phyloP scores from a whole-genome alignment of 75 land plant species.

The Cunninghamia lanceolata region DNA sequence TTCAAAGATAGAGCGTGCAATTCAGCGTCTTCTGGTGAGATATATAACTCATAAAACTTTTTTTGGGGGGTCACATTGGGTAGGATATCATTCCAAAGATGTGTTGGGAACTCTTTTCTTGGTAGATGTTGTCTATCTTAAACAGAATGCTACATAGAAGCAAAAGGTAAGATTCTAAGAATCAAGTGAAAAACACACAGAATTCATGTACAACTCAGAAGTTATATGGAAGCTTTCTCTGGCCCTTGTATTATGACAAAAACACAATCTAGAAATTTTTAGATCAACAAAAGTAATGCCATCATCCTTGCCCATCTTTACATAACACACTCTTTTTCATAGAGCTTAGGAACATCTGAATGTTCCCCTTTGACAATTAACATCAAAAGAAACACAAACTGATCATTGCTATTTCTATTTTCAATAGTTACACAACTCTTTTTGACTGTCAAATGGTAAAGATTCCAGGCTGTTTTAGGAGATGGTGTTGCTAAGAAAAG shows the following conservation, averaged over 20 bases:
- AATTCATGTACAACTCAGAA: background rate
- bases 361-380: background rate
- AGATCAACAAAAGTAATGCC: background rate
- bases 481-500: background rate
- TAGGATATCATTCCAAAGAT: background rate
- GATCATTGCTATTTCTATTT: background rate
- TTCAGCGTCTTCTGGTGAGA: slow-evolving; percentile 73
- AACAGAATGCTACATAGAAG: background rate
- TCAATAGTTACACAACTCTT: too few species aligned
- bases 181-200: background rate
- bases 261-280: background rate
- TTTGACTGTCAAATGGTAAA: background rate
- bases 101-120: background rate
- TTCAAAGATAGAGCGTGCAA: slow-evolving; percentile 91
- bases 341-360: background rate
- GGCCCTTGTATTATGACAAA: background rate
- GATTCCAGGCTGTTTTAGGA: background rate
- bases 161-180: background rate
- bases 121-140: background rate
- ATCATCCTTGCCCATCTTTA: background rate
- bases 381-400: background rate
- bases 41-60: background rate
- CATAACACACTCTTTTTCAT: background rate
- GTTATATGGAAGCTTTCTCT: background rate
- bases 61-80: background rate